Percentiles rank a stretch among this genome's conserved stretches.
Evolutionary conservation across 257 asterid genomes (phyloP).

Genomic region (Nicotiana tomentosiformis): DNA sequence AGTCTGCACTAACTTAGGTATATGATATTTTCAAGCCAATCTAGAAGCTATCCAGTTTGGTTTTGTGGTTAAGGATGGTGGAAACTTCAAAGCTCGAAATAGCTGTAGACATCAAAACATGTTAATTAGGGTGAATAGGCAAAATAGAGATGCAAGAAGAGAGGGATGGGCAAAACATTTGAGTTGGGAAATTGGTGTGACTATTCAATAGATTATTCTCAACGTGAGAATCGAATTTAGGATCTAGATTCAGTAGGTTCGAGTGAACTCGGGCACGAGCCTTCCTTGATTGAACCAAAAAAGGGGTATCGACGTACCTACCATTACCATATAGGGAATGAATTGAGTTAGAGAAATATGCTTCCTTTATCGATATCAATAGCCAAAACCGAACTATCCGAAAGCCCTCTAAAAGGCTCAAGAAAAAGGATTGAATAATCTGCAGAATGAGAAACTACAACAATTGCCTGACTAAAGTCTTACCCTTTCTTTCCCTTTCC

Average conservation of each 20-base stretch:
- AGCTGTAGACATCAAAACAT: not conserved
- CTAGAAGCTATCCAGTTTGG: not conserved
- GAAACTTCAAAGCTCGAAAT: not conserved
- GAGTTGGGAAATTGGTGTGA: not conserved
- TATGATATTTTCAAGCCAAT: not conserved
- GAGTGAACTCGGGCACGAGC: not conserved
- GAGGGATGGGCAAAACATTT: not conserved
- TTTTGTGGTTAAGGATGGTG: not conserved
- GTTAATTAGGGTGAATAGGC: not conserved
- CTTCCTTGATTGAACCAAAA: too few relatives aligned
- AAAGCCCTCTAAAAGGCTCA: too few relatives aligned
- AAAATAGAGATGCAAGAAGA: not conserved
- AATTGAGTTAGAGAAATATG: too few relatives aligned
- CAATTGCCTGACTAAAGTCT: too few relatives aligned
- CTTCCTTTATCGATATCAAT: too few relatives aligned
- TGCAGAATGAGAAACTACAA: too few relatives aligned
- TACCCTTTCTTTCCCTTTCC: too few relatives aligned
- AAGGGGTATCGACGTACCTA: too few relatives aligned
- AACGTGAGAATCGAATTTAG: not conserved
- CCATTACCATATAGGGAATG: too few relatives aligned
- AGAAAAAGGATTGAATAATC: too few relatives aligned
- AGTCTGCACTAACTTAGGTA: not conserved
- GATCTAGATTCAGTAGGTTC: not conserved
- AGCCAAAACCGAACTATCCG: too few relatives aligned
- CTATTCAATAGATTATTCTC: not conserved